phyloP scores from a whole-genome alignment of 164 flowering plant species.

The Liriodendron chinense region DNA sequence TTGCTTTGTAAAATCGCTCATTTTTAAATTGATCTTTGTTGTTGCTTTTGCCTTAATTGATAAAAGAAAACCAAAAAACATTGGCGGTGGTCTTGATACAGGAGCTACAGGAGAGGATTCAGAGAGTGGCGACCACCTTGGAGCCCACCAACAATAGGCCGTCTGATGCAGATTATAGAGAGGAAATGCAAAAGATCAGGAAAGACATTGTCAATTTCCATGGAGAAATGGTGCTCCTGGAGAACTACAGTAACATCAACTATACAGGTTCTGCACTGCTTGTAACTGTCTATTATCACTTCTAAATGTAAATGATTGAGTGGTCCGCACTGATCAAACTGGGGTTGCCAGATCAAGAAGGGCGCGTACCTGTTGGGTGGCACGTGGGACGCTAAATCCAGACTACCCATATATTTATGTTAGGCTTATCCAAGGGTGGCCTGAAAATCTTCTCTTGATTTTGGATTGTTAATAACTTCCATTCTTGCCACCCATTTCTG shows the following conservation, averaged over 20 bases:
- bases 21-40: too few species aligned
- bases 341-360: too few species aligned
- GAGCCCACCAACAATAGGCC: slow-evolving; percentile 46
- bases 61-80: too few species aligned
- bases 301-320: not conserved
- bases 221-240: slow-evolving; percentile 87
- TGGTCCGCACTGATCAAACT: not conserved
- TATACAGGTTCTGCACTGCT: slow-evolving; percentile 56
- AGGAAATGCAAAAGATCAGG: slow-evolving; percentile 55
- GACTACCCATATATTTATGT: too few species aligned
- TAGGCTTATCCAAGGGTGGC: too few species aligned
- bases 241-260: slow-evolving; percentile 76
- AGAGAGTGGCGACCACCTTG: slow-evolving; percentile 36
- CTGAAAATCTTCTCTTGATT: too few species aligned
- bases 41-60: too few species aligned
- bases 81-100: slow-evolving; percentile 18
- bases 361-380: too few species aligned
- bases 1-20: too few species aligned
- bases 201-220: slow-evolving; percentile 78
- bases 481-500: too few species aligned
- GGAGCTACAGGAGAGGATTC: slow-evolving; percentile 71
- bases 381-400: too few species aligned
- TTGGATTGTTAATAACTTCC: too few species aligned
- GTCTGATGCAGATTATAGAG: slow-evolving; percentile 37
- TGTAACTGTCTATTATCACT: not conserved